Percentiles rank a stretch among this genome's conserved stretches.
Conservation (phyloP, 257 asterid species). For the Echium plantagineum region DNA sequence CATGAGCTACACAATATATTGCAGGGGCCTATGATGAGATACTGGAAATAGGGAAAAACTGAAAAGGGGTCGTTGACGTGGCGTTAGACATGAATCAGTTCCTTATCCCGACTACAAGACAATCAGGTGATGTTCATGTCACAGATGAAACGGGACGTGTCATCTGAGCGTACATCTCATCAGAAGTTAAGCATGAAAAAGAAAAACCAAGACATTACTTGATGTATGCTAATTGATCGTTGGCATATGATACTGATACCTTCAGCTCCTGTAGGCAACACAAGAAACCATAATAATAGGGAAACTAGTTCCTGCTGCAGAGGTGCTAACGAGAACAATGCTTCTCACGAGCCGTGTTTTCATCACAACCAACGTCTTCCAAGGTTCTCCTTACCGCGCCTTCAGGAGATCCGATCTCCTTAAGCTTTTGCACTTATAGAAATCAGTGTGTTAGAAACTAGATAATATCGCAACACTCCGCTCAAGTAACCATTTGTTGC, state of each 20-base stretch:
- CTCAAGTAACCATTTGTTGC: not conserved
- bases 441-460: constrained; percentile 3
- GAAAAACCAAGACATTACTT: not conserved
- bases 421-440: constrained; percentile 70
- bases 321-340: constrained; percentile 54
- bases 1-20: too few species aligned
- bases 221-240: not conserved
- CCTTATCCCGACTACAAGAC: too few species aligned
- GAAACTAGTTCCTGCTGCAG: not conserved
- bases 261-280: too few species aligned
- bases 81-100: too few species aligned
- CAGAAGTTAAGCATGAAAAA: not conserved
- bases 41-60: too few species aligned
- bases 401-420: constrained; percentile 96
- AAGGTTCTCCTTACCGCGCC: constrained; percentile 51
- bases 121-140: too few species aligned
- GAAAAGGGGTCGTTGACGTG: too few species aligned
- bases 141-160: too few species aligned
- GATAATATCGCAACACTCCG: not conserved
- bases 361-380: constrained; percentile 72
- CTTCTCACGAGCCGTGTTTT: constrained; percentile 89
- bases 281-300: not conserved
- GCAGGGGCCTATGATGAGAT: too few species aligned
- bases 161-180: too few species aligned
- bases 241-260: too few species aligned